Base-by-base conservation (phyloP, 352 stramenopile species). In the Pythium angustatum region DNA sequence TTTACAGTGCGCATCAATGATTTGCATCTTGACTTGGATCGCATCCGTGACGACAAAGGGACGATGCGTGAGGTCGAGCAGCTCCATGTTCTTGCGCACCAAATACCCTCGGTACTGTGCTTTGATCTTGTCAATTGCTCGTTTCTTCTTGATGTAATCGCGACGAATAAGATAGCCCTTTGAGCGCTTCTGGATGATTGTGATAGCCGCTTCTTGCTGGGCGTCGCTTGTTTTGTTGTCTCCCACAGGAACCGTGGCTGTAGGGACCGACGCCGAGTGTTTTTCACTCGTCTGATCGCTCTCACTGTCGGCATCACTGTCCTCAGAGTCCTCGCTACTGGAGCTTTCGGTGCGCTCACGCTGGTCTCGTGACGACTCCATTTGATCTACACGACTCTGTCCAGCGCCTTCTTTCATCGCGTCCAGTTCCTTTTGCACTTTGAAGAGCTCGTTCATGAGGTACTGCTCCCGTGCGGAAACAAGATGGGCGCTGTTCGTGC, bases 1-100 rank as follows among this genome's bases (percentile, higher is more conserved):
- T 22, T 34, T 40, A 38, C 70, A 44, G 24, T 80, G 73, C 12
- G 63, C 52, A 47, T 66, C 55, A 4, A 80, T 57, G 40, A 77
- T 68, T 47, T 70, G 63, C 69, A 80, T 80, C 61, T 80, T 80
- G 62, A 73, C 71, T 58, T 80, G 73, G 50, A 72, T 69, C 3
- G 66, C 66, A 31, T 73, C 56, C 2, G 69, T 73, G 54, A 80
- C 64, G 14, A 50, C 24, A 21, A 49, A 24, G 7, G 34, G n/a
- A 15, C 19, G 14, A 15, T 45, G 50, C 9, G 12, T 58, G 26
- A 24, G 26, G 22, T 56, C 49, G 17, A 76, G 43, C 21, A 73
- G 17, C 34, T 77, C 66, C 26, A 73, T 55, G 58, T 75, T 77
- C 64, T 80, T 77, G 28, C 69, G 73, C 47, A 80, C 73, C 6